These are phyloP conservation scores for Aspergillus olivimuriae DNA, from an alignment of 495 filamentous ascomycete species.

Conservation along the genomic window DNA sequence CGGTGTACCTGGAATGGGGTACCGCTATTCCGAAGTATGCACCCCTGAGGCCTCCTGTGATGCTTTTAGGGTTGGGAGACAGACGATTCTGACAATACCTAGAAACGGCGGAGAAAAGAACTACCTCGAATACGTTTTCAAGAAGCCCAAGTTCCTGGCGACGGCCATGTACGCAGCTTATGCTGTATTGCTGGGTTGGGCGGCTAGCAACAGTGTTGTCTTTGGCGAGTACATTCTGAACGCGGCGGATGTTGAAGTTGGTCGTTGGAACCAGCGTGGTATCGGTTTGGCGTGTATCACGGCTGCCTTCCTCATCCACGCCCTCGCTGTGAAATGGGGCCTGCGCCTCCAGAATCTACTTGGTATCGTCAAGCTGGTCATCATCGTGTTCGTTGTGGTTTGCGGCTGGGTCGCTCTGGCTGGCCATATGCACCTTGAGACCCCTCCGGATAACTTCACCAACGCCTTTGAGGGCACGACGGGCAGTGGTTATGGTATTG, in stretches of 20 bases:
- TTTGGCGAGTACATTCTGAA: slow-evolving; percentile 66
- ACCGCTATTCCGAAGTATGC: slow-evolving; percentile 44
- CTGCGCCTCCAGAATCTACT: slow-evolving; percentile 60
- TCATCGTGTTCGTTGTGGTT: slow-evolving; percentile 61
- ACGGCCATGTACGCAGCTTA: slow-evolving; percentile 57
- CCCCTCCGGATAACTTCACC: slow-evolving; percentile 55
- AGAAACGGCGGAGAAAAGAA: slow-evolving; percentile 65
- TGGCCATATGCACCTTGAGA: slow-evolving; percentile 34
- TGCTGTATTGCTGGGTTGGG: slow-evolving; percentile 48
- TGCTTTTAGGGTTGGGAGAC: neutral
- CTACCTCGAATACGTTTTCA: slow-evolving; percentile 62
- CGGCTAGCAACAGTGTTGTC: slow-evolving; percentile 58
- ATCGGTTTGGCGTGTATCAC: slow-evolving; percentile 62
- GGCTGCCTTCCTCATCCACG: slow-evolving; percentile 54
- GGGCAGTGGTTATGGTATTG: slow-evolving; percentile 52
- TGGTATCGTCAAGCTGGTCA: slow-evolving; percentile 60
- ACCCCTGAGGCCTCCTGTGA: neutral
- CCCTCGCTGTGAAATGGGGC: slow-evolving; percentile 59
- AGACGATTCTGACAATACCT: slow-evolving; percentile 5
- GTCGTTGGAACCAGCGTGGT: slow-evolving; percentile 62
- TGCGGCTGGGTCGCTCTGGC: slow-evolving; percentile 58
- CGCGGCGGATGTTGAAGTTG: slow-evolving; percentile 51
- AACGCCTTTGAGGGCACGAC: slow-evolving; percentile 59
- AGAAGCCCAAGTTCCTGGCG: slow-evolving; percentile 58
- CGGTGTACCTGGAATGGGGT: slow-evolving; percentile 51